Evolutionary conservation across 1,139 yeast genomes (phyloP).

Genomic region (Geotrichum cucujoidarum): DNA sequence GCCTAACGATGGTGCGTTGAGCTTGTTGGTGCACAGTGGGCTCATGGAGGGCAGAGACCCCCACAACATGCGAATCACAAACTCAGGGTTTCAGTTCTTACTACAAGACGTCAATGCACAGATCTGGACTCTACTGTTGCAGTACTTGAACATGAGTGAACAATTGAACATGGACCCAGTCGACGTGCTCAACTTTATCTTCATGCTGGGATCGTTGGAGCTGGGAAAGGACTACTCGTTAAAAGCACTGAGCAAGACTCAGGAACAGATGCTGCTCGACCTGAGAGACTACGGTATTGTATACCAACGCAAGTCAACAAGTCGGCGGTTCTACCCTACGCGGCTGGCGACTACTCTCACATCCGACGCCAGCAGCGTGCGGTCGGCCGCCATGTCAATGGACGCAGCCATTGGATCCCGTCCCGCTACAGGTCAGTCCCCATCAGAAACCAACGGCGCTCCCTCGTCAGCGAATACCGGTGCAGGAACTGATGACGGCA

Average conservation of each 20-base stretch:
- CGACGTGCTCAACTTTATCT: conserved; percentile 87
- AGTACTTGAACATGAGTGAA: conserved; percentile 81
- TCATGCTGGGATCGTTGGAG: conserved; percentile 88
- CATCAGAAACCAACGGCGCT: conserved; percentile 13
- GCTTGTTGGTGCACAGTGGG: conserved; percentile 57
- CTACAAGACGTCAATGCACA: conserved; percentile 91
- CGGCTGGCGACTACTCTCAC: conserved; percentile 86
- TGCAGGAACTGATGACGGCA: conserved; percentile 15
- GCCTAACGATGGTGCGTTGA: conserved; percentile 46
- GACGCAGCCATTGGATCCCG: conserved; percentile 29
- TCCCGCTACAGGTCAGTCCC: conserved; percentile 23
- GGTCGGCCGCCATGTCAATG: conserved; percentile 32
- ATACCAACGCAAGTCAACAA: conserved; percentile 61
- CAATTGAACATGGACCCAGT: conserved; percentile 90
- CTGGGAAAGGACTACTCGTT: conserved; percentile 81
- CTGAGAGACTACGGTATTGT: conserved; percentile 88
- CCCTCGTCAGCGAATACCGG: conserved; percentile 11
- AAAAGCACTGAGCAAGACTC: conserved; percentile 69
- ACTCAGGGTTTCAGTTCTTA: conserved; percentile 87
- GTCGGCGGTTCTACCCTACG: conserved; percentile 79
- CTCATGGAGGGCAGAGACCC: conserved; percentile 62
- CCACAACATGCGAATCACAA: conserved; percentile 64
- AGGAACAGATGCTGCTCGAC: conserved; percentile 81
- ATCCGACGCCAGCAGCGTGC: conserved; percentile 50
- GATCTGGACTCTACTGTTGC: conserved; percentile 85